Conservation (phyloP, 2,329 filamentous ascomycete species). For the Colletotrichum euphorbiae region DNA sequence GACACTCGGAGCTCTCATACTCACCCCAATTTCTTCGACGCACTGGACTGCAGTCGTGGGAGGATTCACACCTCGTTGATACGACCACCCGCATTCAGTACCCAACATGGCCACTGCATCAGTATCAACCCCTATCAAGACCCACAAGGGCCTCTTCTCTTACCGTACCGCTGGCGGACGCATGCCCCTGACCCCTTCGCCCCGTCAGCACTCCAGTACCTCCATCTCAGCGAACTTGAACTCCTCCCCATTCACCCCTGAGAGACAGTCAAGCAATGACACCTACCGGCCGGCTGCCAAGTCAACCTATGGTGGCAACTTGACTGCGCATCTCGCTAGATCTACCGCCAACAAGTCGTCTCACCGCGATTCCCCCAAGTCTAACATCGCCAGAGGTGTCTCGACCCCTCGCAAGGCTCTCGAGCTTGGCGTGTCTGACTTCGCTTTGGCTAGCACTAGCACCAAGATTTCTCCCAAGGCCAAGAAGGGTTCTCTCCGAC, state of each 20-base stretch:
- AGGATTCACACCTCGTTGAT: constrained; percentile 53
- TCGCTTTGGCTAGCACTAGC: constrained; percentile 88
- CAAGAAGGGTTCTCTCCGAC: constrained; percentile 64
- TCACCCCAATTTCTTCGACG: constrained; percentile 52
- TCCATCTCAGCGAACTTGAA: constrained; percentile 64
- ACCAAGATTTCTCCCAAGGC: constrained; percentile 71
- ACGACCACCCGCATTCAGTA: constrained; percentile 46
- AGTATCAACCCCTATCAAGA: constrained; percentile 93
- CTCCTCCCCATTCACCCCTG: constrained; percentile 84
- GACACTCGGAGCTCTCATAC: constrained; percentile 54
- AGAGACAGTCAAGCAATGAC: constrained; percentile 65
- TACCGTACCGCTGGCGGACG: constrained; percentile 93
- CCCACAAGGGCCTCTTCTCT: constrained; percentile 92
- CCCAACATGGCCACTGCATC: constrained; percentile 80
- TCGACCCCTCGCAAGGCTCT: constrained; percentile 84
- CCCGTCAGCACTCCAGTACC: constrained; percentile 69
- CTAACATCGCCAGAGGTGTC: constrained; percentile 84
- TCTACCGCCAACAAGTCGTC: constrained; percentile 71
- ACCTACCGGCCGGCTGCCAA: constrained; percentile 65
- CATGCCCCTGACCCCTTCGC: constrained; percentile 94
- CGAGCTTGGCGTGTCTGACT: constrained; percentile 93
- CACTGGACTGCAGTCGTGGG: constrained; percentile 61
- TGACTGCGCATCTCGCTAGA: constrained; percentile 82
- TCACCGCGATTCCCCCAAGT: constrained; percentile 92
- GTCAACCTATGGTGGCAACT: constrained; percentile 83